A percentile compares a stretch with the other conserved stretches of the same genome.
Evolutionary conservation across 2,329 filamentous ascomycete genomes (phyloP).

Genomic region (Pseudovirgaria hyperparasitica): DNA sequence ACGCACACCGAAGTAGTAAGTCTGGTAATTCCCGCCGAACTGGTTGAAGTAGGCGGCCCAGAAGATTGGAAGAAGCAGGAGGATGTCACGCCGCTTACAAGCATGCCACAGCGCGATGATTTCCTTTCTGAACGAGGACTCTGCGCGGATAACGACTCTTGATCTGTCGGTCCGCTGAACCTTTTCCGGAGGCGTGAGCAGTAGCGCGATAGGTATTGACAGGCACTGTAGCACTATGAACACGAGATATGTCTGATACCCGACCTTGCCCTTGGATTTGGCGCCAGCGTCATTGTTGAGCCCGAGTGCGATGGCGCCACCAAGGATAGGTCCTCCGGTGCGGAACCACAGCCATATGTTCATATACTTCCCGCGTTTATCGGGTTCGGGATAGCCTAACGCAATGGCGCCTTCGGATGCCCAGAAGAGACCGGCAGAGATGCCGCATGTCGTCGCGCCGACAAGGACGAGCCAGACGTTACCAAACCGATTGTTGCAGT

Average conservation of each 20-base stretch:
- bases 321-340: constrained; percentile 35
- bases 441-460: constrained; percentile 35
- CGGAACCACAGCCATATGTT: constrained; percentile 39
- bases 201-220: constrained; percentile 24
- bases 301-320: constrained; percentile 33
- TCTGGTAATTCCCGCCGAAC: constrained; percentile 36
- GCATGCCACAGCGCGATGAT: constrained; percentile 23
- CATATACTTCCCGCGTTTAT: constrained; percentile 35
- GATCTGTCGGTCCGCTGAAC: constrained; percentile 30
- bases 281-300: constrained; percentile 25
- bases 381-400: constrained; percentile 35
- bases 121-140: constrained; percentile 28
- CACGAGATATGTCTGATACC: constrained; percentile 28
- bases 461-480: constrained; percentile 40
- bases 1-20: constrained; percentile 35
- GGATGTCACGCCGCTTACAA: constrained; percentile 18
- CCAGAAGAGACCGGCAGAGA: constrained; percentile 40
- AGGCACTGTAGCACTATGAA: constrained; percentile 30
- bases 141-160: constrained; percentile 23
- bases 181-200: constrained; percentile 28
- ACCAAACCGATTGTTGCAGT: constrained; percentile 38
- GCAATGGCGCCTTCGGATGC: constrained; percentile 38
- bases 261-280: constrained; percentile 21
- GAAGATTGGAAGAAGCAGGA: constrained; percentile 31
- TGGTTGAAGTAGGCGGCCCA: constrained; percentile 35